phyloP scores from a whole-genome alignment of 1,139 yeast species.

The Sugiyamaella neomexicana region DNA sequence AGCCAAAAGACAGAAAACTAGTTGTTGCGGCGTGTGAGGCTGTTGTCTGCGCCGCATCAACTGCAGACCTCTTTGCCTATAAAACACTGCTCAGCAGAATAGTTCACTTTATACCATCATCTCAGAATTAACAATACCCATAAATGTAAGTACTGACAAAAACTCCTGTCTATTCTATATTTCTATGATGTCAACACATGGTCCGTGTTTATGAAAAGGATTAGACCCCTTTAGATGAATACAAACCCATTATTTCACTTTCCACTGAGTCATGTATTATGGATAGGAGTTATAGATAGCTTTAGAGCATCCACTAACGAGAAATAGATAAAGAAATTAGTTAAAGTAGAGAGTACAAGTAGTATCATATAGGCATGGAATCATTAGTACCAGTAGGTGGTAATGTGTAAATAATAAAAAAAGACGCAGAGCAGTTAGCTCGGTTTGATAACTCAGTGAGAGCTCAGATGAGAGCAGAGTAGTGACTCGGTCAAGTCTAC shows the following conservation, averaged over 20 bases:
- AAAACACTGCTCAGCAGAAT: no score
- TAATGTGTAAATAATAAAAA: not conserved
- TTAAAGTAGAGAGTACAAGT: not conserved
- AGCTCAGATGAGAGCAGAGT: no score
- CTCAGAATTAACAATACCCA: no score
- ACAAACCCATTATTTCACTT: conserved; percentile 34
- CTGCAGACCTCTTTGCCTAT: not conserved
- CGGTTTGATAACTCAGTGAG: no score
- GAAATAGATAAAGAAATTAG: not conserved
- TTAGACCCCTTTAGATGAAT: conserved; percentile 44
- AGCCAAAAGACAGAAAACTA: no score
- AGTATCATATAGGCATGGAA: not conserved
- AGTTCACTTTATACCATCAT: no score
- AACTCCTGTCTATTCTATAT: not conserved
- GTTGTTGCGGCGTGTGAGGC: no score
- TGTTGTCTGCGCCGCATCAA: no score
- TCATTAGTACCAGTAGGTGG: conserved; percentile 1
- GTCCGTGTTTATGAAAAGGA: conserved; percentile 47
- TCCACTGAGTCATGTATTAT: conserved; percentile 9
- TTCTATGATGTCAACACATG: conserved; percentile 41
- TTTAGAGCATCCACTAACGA: not conserved
- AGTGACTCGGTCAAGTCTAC: no score
- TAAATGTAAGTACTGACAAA: conserved; percentile 12
- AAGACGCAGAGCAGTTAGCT: no score
- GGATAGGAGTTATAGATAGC: not conserved